Conservation (phyloP, 345 rosid genomes). For the Citrus cavaleriei region DNA sequence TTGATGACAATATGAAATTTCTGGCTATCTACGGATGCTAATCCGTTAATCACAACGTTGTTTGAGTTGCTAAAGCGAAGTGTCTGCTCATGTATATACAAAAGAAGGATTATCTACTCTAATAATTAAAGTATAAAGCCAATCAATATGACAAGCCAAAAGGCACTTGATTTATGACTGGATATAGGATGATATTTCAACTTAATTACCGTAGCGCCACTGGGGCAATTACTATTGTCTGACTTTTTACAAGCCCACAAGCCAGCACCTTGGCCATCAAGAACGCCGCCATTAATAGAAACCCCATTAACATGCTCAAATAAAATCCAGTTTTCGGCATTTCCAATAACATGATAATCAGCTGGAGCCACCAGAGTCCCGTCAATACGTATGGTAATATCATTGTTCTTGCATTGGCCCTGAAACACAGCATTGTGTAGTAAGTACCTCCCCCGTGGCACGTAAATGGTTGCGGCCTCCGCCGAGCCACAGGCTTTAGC, state of each 20-base stretch:
- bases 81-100: constrained; percentile 29
- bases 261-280: constrained; percentile 57
- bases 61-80: constrained; percentile 45
- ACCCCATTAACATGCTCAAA: constrained; percentile 46
- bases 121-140: no score
- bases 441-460: constrained; percentile 52
- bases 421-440: constrained; percentile 35
- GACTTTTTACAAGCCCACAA: constrained; percentile 67
- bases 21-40: constrained; percentile 62
- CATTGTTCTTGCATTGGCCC: constrained; percentile 60
- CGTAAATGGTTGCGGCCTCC: constrained; percentile 43
- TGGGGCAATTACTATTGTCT: constrained; percentile 52
- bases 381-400: constrained; percentile 37
- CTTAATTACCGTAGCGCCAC: constrained; percentile 56
- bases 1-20: constrained; percentile 56
- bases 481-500: constrained; percentile 43
- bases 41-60: constrained; percentile 42
- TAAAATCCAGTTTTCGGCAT: constrained; percentile 45
- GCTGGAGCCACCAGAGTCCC: constrained; percentile 73
- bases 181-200: background rate
- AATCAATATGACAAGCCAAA: no score
- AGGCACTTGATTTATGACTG: no score
- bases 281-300: constrained; percentile 53
- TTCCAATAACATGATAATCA: constrained; percentile 38
- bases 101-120: background rate